Evolutionary conservation across 768 basidiomycete species (phyloP), one percentile per base, ranked within the genome.

Genomic region (Gloeostereum incarnatum): DNA sequence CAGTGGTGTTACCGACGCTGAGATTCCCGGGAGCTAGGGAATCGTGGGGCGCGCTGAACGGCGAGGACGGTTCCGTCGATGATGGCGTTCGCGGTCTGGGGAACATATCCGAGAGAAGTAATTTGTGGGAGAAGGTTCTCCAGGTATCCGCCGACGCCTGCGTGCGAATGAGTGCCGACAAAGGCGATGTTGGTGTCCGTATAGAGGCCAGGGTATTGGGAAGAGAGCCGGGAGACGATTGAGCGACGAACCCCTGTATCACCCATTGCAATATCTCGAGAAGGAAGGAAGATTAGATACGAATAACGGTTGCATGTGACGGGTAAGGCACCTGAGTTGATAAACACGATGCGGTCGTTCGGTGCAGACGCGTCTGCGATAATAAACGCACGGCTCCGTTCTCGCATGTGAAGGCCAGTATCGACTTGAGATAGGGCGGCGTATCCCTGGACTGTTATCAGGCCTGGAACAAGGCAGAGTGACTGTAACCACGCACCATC

Each of bases 81-180:
- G 47, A 88, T 83, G 3, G 83, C 86, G 41, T 75, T 70, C 24
- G 77, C 83, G 0, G 81, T 75, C 56, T 81, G 68, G 37, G 68
- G 68, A 38, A 88, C 79, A 48, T 82, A 83, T 10, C 85, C 86
- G 1, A 82, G 62, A 5, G 81, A 69, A 1, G 82, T 85, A 32
- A 88, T 44, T 52, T 88, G 84, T 1, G 83, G 83, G 20, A 89
- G 72, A 20, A 88, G 66, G 49, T 86, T 73, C 63, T 87, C 82
- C 31, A 81, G 63, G 58, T 86, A 87, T 0, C 83, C 83, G 14
- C 82, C 84, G 19, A 84, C 85, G 11, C 83, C 85, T 1, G 79
- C 64, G 54, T 89, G 86, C 46, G 76, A 56, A 49, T 89, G 85
- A 0, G 84, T 87, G 34, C 77, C 73, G 18, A 79, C 73, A 44